Evolutionary conservation across 108 stramenopile genomes (phyloP), one percentile per base, ranked within the genome.

Genomic region (Fistulifera pelliculosa): DNA sequence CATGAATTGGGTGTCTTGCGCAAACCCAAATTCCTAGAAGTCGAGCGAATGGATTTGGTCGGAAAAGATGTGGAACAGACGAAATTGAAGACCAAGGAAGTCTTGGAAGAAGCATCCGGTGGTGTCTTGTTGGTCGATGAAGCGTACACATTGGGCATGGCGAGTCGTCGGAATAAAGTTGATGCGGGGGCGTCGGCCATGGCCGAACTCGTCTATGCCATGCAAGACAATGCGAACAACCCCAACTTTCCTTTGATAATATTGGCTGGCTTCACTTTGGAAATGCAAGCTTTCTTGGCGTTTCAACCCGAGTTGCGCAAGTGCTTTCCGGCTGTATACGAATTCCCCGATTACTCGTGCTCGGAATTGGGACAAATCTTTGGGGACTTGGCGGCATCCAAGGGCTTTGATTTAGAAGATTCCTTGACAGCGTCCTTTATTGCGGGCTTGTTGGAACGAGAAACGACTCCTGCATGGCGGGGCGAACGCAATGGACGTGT

Each of bases 91-190:
- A 90, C 88, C 1, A 69, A 69, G 11, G 89, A 94, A 73, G 87
- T 89, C 4, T 51, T 94, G 15, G 87, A 88, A 38, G 83, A 86
- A 65, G 93, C 93, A 0, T 66, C 73, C 23, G 93, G 93, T 31
- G 93, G 93, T 38, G 81, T 94, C 17, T 61, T 94, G n/a, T 88
- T 90, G 54, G 77, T 94, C 50, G 89, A 94, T 55, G 93, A 94
- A 65, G 93, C 93, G 2, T 88, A 83, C 60, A 88, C 81, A 26
- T 73, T 93, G 39, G 90, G 90, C 6, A 84, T 87, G 80, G 75
- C 85, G 14, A 79, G 84, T 22, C 82, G 77, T 56, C 71, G 84
- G 12, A 81, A 81, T 25, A 62, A 78, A 15, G 57, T 70, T 0
- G 86, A 92, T 40, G 69, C 78, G 1, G 90, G 85, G 2, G 69